Evolutionary conservation across 495 filamentous ascomycete genomes (phyloP).

Genomic region (Penicillium waksmanii): DNA sequence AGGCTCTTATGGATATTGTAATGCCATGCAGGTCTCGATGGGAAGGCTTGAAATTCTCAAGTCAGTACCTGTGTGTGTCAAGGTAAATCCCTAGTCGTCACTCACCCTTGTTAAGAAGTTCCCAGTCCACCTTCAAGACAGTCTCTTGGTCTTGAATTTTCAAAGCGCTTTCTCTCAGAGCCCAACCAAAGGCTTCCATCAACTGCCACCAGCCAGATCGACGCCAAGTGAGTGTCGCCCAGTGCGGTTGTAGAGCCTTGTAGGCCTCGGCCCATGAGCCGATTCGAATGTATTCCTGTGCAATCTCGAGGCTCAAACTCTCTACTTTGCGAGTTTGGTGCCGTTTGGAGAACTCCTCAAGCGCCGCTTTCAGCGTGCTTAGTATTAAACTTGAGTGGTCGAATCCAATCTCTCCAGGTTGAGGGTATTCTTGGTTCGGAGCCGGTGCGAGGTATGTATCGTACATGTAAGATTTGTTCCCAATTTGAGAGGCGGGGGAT

Average conservation of each 20-base stretch:
- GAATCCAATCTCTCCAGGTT: slow-evolving; percentile 54
- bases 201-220: slow-evolving; percentile 80
- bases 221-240: slow-evolving; percentile 74
- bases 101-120: slow-evolving; percentile 73
- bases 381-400: slow-evolving; percentile 68
- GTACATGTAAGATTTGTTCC: slow-evolving; percentile 69
- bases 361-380: slow-evolving; percentile 60
- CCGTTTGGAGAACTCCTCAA: slow-evolving; percentile 65
- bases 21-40: slow-evolving; percentile 60
- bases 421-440: slow-evolving; percentile 70
- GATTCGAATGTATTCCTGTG: slow-evolving; percentile 65
- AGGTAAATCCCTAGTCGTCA: neutral
- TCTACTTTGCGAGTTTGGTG: slow-evolving; percentile 67
- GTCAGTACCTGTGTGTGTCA: slow-evolving; percentile 8
- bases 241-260: slow-evolving; percentile 68
- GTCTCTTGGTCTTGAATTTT: slow-evolving; percentile 64
- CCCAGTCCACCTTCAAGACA: slow-evolving; percentile 80
- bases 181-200: slow-evolving; percentile 73
- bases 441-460: slow-evolving; percentile 86
- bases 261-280: slow-evolving; percentile 69
- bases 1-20: slow-evolving; percentile 78
- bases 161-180: slow-evolving; percentile 71
- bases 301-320: slow-evolving; percentile 69
- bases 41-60: slow-evolving; percentile 55
- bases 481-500: slow-evolving; percentile 69